phyloP scores from a whole-genome alignment of 164 flowering plant species.

The Vitis rotundifolia region DNA sequence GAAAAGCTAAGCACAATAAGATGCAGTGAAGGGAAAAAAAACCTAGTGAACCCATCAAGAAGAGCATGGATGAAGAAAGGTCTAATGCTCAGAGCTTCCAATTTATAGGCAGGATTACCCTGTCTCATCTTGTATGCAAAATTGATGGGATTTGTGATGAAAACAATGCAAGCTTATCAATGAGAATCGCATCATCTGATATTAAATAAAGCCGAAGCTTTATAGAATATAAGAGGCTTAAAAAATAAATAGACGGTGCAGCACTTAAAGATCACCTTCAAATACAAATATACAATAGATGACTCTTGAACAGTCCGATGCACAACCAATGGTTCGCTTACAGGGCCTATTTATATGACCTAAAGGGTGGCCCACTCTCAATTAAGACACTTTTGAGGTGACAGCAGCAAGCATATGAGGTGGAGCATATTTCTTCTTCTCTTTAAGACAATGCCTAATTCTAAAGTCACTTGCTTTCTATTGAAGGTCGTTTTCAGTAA shows the following conservation, averaged over 20 bases:
- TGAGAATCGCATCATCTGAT: neutral
- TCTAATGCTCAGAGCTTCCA: neutral
- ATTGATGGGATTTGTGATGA: slow-evolving; percentile 2
- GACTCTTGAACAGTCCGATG: slow-evolving; percentile 8
- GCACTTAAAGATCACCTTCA: slow-evolving; percentile 6
- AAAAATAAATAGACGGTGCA: neutral
- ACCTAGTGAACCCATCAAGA: slow-evolving; percentile 15
- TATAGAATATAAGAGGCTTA: neutral
- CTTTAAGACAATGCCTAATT: neutral
- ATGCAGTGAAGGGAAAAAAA: neutral
- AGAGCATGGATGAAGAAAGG: slow-evolving; percentile 3
- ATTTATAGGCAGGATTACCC: slow-evolving; percentile 4
- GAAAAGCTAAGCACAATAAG: neutral
- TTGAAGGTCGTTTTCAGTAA: slow-evolving; percentile 7
- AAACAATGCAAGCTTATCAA: slow-evolving; percentile 9
- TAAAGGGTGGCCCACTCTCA: neutral
- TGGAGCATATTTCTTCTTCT: slow-evolving; percentile 6
- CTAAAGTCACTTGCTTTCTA: neutral
- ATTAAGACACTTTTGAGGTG: neutral
- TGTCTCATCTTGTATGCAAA: neutral
- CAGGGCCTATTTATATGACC: slow-evolving; percentile 1
- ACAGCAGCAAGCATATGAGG: slow-evolving; percentile 1
- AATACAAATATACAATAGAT: neutral
- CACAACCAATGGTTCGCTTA: slow-evolving; percentile 3
- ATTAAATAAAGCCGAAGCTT: neutral